Evolutionary conservation across 2,329 filamentous ascomycete genomes (phyloP), one percentile per base, ranked within the genome.

Genomic region (Botryotinia convoluta): DNA sequence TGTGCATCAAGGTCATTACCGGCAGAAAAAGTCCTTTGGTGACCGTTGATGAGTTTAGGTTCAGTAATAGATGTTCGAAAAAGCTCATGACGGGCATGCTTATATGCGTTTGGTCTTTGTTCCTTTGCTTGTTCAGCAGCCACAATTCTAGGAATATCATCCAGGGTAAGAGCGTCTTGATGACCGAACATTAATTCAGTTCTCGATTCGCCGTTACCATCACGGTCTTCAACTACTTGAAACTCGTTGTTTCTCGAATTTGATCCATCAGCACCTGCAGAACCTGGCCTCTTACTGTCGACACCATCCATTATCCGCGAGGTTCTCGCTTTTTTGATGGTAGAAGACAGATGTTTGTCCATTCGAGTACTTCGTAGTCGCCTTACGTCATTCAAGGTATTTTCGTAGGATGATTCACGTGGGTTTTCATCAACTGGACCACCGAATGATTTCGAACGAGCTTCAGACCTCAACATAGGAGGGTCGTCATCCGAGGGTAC

Each of bases 111-210:
- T 22, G 93, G 92, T 75, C 93, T 87, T 81, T 97, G 94, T 81
- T 98, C 95, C 78, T 94, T 91, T 37, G 95, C 95, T 83, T 98
- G 95, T 82, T 98, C 95, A 22, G 96, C 93, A 48, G 96, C 96
- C 60, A 98, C 95, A 79, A 99, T 97, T 76, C 96, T 89, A 14
- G 96, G 94, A 77, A 99, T 98, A 80, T 99, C 96, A 79, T 99
- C 96, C 73, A 99, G 85, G 0, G 95, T 98, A 75, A 99, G 88
- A 37, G 94, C 94, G 82, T 98, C 95, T 79, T 95, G 92, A 77
- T 94, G 91, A 51, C 94, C 94, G 80, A 99, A 94, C 80, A 95
- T 95, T 77, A 95, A 87, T 78, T 95, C 93, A 26, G 92, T 91
- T 45, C 91, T 88, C 32, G 89, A 87, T 77, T 93, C 91, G 68